phyloP scores from a whole-genome alignment of 1,284 basidiomycete genomes.

The Pyrrhoderma lamaoense region DNA sequence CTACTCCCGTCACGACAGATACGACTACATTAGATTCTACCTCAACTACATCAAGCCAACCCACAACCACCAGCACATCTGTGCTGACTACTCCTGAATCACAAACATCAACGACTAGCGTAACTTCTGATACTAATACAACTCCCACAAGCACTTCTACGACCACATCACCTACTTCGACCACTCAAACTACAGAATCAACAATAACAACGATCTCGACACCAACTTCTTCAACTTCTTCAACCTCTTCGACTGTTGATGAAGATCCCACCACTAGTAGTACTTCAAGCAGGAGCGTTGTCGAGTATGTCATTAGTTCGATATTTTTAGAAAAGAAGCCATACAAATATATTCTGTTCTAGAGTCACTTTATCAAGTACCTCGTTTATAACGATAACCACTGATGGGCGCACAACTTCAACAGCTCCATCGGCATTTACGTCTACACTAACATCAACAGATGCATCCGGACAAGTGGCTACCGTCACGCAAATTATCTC shows the following conservation, averaged over 20 bases:
- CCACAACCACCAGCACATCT: conserved; percentile 13
- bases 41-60: conserved; percentile 10
- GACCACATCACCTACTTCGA: conserved; percentile 15
- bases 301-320: conserved; percentile 4
- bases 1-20: not conserved
- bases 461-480: conserved; percentile 40
- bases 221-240: conserved; percentile 17
- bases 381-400: conserved; percentile 50
- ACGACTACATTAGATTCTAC: conserved; percentile 6
- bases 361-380: conserved; percentile 51
- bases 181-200: conserved; percentile 19
- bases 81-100: conserved; percentile 6
- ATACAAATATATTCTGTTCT: conserved; percentile 12
- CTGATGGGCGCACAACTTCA: conserved; percentile 40
- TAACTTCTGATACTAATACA: not conserved
- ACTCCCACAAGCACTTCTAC: conserved; percentile 1
- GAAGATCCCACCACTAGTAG: not conserved
- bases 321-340: not conserved
- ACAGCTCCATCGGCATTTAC: conserved; percentile 52
- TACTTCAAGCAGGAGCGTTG: not conserved
- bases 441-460: conserved; percentile 45
- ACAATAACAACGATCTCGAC: conserved; percentile 21
- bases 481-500: conserved; percentile 53
- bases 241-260: conserved; percentile 11
- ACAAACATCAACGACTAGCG: conserved; percentile 13